Evolutionary conservation across 441 rosid species (phyloP).

Genomic region (Lagerstroemia fauriei): DNA sequence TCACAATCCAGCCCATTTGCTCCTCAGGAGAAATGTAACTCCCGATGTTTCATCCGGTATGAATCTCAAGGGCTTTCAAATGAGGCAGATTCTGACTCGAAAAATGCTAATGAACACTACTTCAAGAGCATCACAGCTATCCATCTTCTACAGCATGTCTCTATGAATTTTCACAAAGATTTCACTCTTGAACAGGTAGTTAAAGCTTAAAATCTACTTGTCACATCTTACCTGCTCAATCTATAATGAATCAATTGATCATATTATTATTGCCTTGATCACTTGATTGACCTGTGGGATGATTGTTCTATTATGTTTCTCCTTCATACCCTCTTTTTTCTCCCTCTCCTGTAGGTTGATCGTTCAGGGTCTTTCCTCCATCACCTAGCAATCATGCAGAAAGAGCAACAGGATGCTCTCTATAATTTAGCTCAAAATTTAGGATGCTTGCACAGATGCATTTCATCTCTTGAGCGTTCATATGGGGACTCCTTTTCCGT

Average conservation of each 20-base stretch:
- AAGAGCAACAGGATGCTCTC: slow-evolving; percentile 65
- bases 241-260: not conserved
- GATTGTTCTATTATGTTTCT: not conserved
- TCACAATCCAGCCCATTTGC: slow-evolving; percentile 66
- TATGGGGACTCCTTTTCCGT: slow-evolving; percentile 37
- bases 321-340: not conserved
- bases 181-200: slow-evolving; percentile 84
- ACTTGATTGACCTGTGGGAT: not conserved
- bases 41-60: slow-evolving; percentile 30
- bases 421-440: slow-evolving; percentile 60
- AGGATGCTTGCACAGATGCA: slow-evolving; percentile 48
- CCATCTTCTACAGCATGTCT: slow-evolving; percentile 63
- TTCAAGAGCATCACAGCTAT: slow-evolving; percentile 82
- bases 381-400: slow-evolving; percentile 81
- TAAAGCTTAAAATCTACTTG: not conserved
- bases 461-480: slow-evolving; percentile 45
- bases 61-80: slow-evolving; percentile 38
- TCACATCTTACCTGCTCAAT: not conserved
- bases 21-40: slow-evolving; percentile 38
- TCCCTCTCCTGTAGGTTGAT: slow-evolving; percentile 57
- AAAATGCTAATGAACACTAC: slow-evolving; percentile 62
- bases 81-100: slow-evolving; percentile 60
- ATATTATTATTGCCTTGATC: not conserved
- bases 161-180: slow-evolving; percentile 71
- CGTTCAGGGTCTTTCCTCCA: slow-evolving; percentile 74